Percentiles rank a stretch among this genome's conserved stretches.
phyloP scores from a whole-genome alignment of 495 filamentous ascomycete species.

The Glutinoglossum americanum region DNA sequence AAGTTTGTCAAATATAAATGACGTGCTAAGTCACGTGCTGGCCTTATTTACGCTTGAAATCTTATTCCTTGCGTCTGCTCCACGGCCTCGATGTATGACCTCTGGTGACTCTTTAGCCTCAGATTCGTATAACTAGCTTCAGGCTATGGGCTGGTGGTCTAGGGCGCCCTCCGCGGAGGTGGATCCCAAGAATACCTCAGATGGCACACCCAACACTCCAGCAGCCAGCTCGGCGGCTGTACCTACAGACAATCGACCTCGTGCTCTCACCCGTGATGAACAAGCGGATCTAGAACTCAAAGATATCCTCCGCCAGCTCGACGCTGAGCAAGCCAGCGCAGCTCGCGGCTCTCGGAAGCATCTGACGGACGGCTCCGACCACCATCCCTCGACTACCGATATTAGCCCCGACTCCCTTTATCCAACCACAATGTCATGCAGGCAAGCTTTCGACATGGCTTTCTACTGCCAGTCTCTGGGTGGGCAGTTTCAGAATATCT shows the following conservation, averaged over 20 bases:
- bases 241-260: conserved; percentile 10
- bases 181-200: neutral
- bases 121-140: too few relatives aligned
- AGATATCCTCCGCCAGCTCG: neutral
- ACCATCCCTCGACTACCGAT: too few relatives aligned
- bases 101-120: too few relatives aligned
- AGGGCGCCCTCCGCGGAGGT: conserved; percentile 7
- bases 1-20: too few relatives aligned
- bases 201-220: neutral
- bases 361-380: too few relatives aligned
- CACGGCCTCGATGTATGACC: too few relatives aligned
- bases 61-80: too few relatives aligned
- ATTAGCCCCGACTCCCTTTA: conserved; percentile 49
- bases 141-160: conserved; percentile 1
- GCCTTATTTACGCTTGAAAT: too few relatives aligned
- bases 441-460: conserved; percentile 72
- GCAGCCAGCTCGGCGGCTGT: neutral
- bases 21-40: too few relatives aligned
- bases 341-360: neutral
- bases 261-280: conserved; percentile 30
- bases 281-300: conserved; percentile 38
- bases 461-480: conserved; percentile 91
- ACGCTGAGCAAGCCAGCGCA: neutral
- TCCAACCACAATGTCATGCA: conserved; percentile 68
- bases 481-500: conserved; percentile 68